phyloP scores from a whole-genome alignment of 2,329 filamentous ascomycete species.

The Pyricularia pennisetigena region DNA sequence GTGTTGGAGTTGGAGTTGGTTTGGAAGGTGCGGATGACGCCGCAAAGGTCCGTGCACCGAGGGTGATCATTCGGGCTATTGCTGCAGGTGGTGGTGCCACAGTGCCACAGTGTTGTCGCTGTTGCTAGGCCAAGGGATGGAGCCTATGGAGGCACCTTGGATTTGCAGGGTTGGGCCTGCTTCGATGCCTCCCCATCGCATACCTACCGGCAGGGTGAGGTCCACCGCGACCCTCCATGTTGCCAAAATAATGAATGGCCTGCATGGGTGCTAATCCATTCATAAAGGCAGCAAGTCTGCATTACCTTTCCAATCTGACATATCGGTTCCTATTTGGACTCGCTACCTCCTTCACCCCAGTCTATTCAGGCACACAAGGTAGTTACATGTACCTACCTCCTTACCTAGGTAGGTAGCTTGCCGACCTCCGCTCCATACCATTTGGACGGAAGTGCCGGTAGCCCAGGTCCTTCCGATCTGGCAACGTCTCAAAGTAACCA shows the following conservation, averaged over 20 bases:
- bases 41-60: not conserved
- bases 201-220: not conserved
- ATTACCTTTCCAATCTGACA: not conserved
- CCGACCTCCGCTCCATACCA: not conserved
- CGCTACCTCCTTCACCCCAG: not conserved
- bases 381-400: not conserved
- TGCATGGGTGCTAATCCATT: not conserved
- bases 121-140: not conserved
- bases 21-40: not conserved
- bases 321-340: not conserved
- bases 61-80: not conserved
- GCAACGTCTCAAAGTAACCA: not conserved
- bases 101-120: not conserved
- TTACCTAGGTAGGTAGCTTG: not conserved
- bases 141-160: not conserved
- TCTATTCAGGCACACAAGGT: not conserved
- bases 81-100: not conserved
- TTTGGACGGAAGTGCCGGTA: not conserved
- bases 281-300: not conserved
- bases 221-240: not conserved
- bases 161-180: not conserved
- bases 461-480: not conserved
- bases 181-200: not conserved
- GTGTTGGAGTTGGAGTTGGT: not conserved
- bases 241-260: not conserved